Evolutionary conservation across 169 alveolate species (phyloP), one percentile per base, ranked within the genome.

Genomic region (Plasmodium vivax): DNA sequence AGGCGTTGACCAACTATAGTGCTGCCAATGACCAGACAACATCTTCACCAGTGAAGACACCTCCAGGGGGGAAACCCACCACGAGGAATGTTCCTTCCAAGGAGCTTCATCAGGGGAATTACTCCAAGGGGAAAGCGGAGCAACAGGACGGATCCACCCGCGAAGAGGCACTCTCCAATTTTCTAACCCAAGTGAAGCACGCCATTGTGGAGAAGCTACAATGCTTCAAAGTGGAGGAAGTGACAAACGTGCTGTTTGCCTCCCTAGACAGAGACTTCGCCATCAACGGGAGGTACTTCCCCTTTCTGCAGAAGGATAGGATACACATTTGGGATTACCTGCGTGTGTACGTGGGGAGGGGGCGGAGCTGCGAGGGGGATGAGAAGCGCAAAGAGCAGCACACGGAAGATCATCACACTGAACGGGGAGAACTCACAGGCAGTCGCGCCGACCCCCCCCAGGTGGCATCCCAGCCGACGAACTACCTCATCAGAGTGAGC

Each of bases 221-320:
- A 38, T 41, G 91, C 74, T 90, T 90, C 54, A 90, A 90, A 80
- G 73, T 90, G n/a, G 88, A 90, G 71, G 94, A 90, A 58, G 90
- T 80, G 8, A 47, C 82, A 79, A 90, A 90, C 27, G 82, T 90
- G 9, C 38, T 90, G 51, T 90, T 79, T 45, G 91, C 83, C 9
- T 90, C 91, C 6, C 2, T 90, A 47, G 73, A 43, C 34, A 90
- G 34, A 68, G 51, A 90, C 23, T 2, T 90, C 14, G 62, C 27
- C 9, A 80, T 90, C n/a, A 90, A 90, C 58, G 80, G 68, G 54
- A 80, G 82, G 51, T 80, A 80, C 73, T 90, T 90, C 54, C 68
- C 62, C 51, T 36, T 90, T 90, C 36, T 90, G 14, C 81, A 74
- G 9, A 80, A 90, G 72, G 36, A 68, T 1, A 90, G 45, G 68